These are phyloP conservation scores for Trypanosoma grayi DNA, from an alignment of 208 protist genomes.

Conservation along the genomic window DNA sequence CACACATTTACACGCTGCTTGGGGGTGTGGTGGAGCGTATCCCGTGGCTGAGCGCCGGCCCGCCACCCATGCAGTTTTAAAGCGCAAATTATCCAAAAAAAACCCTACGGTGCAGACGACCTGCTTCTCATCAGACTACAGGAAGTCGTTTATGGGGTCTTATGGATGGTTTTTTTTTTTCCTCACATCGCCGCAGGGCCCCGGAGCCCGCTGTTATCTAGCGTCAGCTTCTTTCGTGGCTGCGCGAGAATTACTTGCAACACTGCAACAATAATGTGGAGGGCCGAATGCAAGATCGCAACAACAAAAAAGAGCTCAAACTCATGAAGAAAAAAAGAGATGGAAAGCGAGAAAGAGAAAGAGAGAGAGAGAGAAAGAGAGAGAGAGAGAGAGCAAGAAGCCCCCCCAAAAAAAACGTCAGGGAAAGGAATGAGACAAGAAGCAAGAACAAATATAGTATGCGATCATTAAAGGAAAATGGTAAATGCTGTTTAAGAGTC, in stretches of 20 bases:
- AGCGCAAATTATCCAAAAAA: too few species aligned
- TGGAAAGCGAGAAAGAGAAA: slow-evolving; percentile 3
- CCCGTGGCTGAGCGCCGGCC: slow-evolving; percentile 55
- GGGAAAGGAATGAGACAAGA: too few species aligned
- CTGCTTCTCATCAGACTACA: too few species aligned
- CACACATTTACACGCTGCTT: slow-evolving; percentile 65
- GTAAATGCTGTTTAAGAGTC: background rate
- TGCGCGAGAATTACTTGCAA: too few species aligned
- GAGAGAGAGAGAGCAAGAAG: background rate
- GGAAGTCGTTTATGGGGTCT: too few species aligned
- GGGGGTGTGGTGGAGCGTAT: slow-evolving; percentile 56
- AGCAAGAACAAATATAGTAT: too few species aligned
- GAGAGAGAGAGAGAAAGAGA: background rate
- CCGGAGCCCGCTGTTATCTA: too few species aligned
- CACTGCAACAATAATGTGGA: slow-evolving; percentile 14
- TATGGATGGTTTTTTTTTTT: too few species aligned
- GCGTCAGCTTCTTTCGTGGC: too few species aligned
- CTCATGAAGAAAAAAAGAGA: background rate
- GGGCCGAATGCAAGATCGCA: slow-evolving; percentile 3
- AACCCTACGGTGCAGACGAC: too few species aligned
- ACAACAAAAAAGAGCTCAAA: slow-evolving; percentile 18
- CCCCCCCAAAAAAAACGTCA: too few species aligned
- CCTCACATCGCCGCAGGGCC: too few species aligned
- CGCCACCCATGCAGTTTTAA: slow-evolving; percentile 25
- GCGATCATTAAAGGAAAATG: slow-evolving; percentile 4